Conservation (phyloP, 2,329 filamentous ascomycete genomes). For the Shiraia bambusicola region DNA sequence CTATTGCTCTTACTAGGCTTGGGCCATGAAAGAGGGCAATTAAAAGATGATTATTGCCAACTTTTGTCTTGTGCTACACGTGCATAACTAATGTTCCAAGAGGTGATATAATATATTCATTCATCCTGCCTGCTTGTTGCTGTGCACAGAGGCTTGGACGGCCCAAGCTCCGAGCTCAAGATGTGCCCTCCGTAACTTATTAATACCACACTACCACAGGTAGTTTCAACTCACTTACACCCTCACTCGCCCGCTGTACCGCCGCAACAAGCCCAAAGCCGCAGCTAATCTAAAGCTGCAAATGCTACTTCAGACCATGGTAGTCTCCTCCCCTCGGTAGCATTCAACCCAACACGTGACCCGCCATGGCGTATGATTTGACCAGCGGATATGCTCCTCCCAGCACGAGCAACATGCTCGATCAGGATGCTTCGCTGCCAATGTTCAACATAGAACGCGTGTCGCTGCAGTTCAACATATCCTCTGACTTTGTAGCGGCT, state of each 20-base stretch:
- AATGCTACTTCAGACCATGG: slow-evolving; percentile 14
- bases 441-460: slow-evolving; percentile 95
- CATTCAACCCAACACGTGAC: slow-evolving; percentile 7
- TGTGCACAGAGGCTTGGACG: slow-evolving; percentile 4
- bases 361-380: slow-evolving; percentile 67
- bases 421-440: slow-evolving; percentile 65
- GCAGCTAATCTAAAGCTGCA: slow-evolving; percentile 15
- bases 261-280: neutral
- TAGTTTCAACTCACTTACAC: neutral
- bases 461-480: slow-evolving; percentile 89
- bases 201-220: too few species aligned
- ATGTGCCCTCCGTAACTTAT: slow-evolving; percentile 1
- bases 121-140: neutral
- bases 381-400: slow-evolving; percentile 72
- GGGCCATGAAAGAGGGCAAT: neutral
- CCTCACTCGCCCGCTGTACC: neutral
- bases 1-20: neutral
- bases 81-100: neutral
- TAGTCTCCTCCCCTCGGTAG: slow-evolving; percentile 12
- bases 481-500: slow-evolving; percentile 92
- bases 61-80: too few species aligned
- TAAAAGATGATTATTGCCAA: neutral
- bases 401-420: slow-evolving; percentile 62
- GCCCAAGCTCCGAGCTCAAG: slow-evolving; percentile 18
- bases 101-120: neutral